Base-by-base conservation (phyloP, 2,329 filamentous ascomycete genomes). In the Colletotrichum tropicale region DNA sequence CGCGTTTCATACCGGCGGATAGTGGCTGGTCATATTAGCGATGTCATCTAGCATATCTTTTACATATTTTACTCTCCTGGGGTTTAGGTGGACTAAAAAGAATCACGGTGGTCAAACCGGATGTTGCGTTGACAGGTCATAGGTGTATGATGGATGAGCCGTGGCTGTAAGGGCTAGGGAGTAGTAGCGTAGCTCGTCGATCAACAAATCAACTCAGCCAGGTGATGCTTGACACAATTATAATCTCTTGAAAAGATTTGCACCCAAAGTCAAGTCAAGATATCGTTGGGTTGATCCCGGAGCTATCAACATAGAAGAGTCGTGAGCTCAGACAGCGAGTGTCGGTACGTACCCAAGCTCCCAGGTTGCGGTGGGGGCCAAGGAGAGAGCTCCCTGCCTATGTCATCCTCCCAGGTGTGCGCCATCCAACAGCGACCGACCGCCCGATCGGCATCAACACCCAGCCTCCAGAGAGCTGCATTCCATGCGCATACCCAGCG, bases 321-420 rank as follows among this genome's bases (percentile, higher is more conserved):
- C 43, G 26, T 16, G 55, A 58, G 55, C 55, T 28, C 13, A 28
- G 55, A 58, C 55, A 58, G 16, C 24, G 21, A 26, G 21, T 21
- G 18, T 61, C 9, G 70, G 74, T 76, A 76, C 74, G 74, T 76
- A 76, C 70, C 16, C 7, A 15, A 71, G 60, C 68, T 71, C 21
- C 43, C 66, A 58, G 55, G 34, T 75, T 32, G 21, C 43, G 24
- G 28, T 65, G 34, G 74, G 70, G 70, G 64, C 58, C 38, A 21
- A 55, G 56, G 48, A 52, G 43, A 52, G 43, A 71, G 73, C 61
- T 71, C 58, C 60, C 36, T 68, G 36, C 68, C 75, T 72, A 77
- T 75, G 75, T 75, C 75, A 77, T 77, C 75, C 72, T 65, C 18
- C 68, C 58, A 70, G 43, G 43, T 52, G 43, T 21, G 43, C n/a